Conservation (phyloP, 768 basidiomycete species). For the Gymnopilus dilepis region DNA sequence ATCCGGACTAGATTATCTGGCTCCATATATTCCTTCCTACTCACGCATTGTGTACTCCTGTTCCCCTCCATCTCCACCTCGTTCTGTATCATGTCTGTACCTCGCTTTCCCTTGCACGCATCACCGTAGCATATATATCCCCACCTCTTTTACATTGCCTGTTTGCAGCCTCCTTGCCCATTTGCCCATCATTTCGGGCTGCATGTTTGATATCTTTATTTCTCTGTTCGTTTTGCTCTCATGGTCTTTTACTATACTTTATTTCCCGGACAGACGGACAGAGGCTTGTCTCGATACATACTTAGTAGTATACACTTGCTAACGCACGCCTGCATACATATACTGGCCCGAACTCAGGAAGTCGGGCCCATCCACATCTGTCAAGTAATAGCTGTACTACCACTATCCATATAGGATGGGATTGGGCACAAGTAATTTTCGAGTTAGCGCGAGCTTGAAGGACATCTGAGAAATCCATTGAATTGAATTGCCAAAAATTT, state of each 20-base stretch:
- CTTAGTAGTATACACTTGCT: constrained; percentile 9
- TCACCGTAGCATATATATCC: neutral
- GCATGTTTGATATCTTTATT: constrained; percentile 9
- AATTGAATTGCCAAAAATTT: too few relatives aligned
- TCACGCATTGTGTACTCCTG: neutral
- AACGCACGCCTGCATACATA: constrained; percentile 15
- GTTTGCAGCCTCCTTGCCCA: neutral
- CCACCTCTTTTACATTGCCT: neutral
- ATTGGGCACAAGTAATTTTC: too few relatives aligned
- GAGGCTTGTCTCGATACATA: constrained; percentile 9
- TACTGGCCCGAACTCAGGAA: neutral
- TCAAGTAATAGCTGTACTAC: neutral
- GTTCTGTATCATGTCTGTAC: neutral
- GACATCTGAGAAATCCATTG: too few relatives aligned
- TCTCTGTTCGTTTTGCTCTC: neutral
- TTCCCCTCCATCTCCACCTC: neutral
- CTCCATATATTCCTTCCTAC: neutral
- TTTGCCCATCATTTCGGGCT: too few relatives aligned
- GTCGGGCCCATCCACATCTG: neutral
- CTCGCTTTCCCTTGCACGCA: constrained; percentile 6
- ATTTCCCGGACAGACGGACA: constrained; percentile 14
- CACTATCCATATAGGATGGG: neutral
- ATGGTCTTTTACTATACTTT: neutral
- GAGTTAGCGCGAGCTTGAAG: too few relatives aligned
- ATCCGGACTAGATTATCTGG: neutral